Conservation (phyloP, 1,284 basidiomycete species). For the Moniliophthora roreri region DNA sequence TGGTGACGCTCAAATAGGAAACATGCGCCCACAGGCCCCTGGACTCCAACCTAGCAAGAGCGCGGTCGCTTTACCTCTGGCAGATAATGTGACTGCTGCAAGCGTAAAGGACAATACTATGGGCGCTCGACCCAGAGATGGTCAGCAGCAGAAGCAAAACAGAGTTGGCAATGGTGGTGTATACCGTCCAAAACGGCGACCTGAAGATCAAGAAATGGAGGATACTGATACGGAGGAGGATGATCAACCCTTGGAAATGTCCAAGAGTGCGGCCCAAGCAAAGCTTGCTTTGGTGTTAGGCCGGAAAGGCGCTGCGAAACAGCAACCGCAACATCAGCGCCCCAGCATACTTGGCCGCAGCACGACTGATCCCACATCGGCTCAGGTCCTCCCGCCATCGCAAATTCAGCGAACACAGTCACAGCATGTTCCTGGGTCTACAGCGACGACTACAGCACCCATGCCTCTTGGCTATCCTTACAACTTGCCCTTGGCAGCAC, state of each 20-base stretch:
- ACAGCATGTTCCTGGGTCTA: slow-evolving; percentile 8
- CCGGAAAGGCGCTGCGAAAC: slow-evolving; percentile 28
- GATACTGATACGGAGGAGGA: slow-evolving; percentile 60
- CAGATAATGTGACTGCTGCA: slow-evolving; percentile 44
- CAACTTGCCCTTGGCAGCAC: slow-evolving; percentile 65
- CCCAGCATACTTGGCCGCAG: slow-evolving; percentile 14
- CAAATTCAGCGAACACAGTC: slow-evolving; percentile 16
- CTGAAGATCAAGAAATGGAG: slow-evolving; percentile 68
- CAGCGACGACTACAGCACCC: slow-evolving; percentile 15
- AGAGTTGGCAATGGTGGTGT: slow-evolving; percentile 26
- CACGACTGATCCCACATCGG: slow-evolving; percentile 2
- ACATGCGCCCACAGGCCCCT: slow-evolving; percentile 7
- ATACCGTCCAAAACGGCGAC: slow-evolving; percentile 63
- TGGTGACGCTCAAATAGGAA: neutral
- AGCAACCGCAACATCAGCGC: slow-evolving; percentile 15
- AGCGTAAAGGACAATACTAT: slow-evolving; percentile 18
- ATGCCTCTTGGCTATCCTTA: slow-evolving; percentile 71
- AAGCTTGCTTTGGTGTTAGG: slow-evolving; percentile 54
- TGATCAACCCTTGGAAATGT: slow-evolving; percentile 51
- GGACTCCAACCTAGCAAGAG: slow-evolving; percentile 59
- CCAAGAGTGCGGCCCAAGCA: slow-evolving; percentile 63
- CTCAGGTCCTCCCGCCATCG: slow-evolving; percentile 1
- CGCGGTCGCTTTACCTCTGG: slow-evolving; percentile 60
- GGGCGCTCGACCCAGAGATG: slow-evolving; percentile 14
- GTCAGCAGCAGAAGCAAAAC: slow-evolving; percentile 28